phyloP scores from a whole-genome alignment of 176 grass and related monocot genomes.

The Pharus latifolius region DNA sequence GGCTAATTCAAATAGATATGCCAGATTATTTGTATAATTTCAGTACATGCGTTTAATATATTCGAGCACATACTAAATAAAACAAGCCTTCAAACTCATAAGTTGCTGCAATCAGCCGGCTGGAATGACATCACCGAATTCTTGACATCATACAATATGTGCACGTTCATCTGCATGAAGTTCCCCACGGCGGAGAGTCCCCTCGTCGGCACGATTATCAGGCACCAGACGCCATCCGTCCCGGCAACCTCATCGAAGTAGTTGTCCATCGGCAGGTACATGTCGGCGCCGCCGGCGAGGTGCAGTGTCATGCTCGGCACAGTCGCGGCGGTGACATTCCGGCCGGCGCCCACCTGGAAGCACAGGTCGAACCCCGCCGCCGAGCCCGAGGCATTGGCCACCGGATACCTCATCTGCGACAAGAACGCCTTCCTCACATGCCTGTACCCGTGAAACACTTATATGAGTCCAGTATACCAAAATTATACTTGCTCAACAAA shows the following conservation, averaged over 20 bases:
- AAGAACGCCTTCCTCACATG: background rate
- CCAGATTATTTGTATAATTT: background rate
- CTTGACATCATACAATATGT: constrained; percentile 11
- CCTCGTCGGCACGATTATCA: background rate
- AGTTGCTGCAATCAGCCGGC: background rate
- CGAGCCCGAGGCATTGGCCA: background rate
- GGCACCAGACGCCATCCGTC: background rate
- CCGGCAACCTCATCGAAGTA: background rate
- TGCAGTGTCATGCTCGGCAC: background rate
- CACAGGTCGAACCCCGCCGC: background rate
- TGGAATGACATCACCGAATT: background rate
- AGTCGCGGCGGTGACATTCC: background rate
- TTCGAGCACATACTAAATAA: no score
- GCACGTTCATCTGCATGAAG: background rate
- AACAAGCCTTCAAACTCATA: background rate
- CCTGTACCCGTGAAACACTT: no score
- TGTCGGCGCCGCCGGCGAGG: background rate
- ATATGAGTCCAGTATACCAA: no score
- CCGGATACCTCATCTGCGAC: background rate
- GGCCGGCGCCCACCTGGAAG: background rate
- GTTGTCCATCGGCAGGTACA: background rate
- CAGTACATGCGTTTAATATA: no score
- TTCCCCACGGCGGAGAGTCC: background rate
- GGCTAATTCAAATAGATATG: no score
- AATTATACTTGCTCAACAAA: no score